Conservation (phyloP, 2,329 filamentous ascomycete genomes). For the Penicillium sp. region DNA sequence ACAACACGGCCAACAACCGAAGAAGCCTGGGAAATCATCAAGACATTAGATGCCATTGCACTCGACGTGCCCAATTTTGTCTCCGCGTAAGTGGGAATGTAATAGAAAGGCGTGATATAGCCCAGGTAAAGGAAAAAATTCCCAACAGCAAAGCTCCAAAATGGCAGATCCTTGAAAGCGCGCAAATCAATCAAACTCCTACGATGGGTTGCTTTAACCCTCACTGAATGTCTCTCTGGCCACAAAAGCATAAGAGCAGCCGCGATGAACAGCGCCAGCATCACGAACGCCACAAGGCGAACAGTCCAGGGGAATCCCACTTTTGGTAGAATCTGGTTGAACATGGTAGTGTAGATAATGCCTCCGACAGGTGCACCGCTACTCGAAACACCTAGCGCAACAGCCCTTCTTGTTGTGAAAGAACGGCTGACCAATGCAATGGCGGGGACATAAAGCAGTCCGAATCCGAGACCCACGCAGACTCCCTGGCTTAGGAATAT, state of each 20-base stretch:
- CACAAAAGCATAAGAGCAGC: conserved; percentile 11
- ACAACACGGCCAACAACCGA: conserved; percentile 56
- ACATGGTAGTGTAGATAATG: conserved; percentile 56
- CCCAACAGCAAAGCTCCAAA: conserved; percentile 40
- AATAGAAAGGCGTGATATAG: conserved; percentile 51
- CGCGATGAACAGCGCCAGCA: conserved; percentile 37
- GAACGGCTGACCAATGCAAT: conserved; percentile 53
- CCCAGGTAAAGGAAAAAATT: conserved; percentile 45
- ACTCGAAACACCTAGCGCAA: conserved; percentile 56
- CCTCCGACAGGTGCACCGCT: conserved; percentile 58
- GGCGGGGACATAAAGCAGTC: conserved; percentile 45
- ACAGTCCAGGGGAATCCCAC: conserved; percentile 61
- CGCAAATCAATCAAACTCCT: conserved; percentile 45
- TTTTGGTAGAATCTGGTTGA: conserved; percentile 51
- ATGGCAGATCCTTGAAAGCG: conserved; percentile 49
- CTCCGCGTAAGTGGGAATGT: conserved; percentile 38
- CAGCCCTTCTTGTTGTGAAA: conserved; percentile 51
- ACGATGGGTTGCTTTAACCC: background rate
- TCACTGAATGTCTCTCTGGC: conserved; percentile 20
- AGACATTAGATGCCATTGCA: conserved; percentile 53
- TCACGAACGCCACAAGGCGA: conserved; percentile 55
- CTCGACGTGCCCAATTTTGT: conserved; percentile 34
- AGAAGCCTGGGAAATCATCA: conserved; percentile 62
- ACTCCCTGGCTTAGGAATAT: conserved; percentile 45
- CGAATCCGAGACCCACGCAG: conserved; percentile 46